phyloP scores from a whole-genome alignment of 306 rosid species.

The Lablab purpureus region DNA sequence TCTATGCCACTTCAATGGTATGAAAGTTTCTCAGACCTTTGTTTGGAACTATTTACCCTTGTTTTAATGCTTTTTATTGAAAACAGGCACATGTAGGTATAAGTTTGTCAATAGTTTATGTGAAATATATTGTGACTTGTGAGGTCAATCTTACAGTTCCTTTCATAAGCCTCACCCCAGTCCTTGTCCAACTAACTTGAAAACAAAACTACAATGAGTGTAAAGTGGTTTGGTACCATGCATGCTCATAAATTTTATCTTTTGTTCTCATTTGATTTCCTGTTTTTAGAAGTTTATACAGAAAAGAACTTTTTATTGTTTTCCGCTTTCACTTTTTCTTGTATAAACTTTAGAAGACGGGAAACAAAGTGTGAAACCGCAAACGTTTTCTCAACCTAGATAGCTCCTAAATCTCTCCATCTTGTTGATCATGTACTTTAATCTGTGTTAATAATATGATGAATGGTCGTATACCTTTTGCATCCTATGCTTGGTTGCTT shows the following conservation, averaged over 20 bases:
- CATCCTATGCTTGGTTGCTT: constrained; percentile 9
- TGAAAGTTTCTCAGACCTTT: constrained; percentile 35
- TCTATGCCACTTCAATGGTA: constrained; percentile 92
- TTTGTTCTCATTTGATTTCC: background rate
- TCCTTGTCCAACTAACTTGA: constrained; percentile 9
- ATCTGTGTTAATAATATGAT: background rate
- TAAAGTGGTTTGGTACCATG: background rate
- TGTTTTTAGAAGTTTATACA: background rate
- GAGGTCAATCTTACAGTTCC: constrained; percentile 3
- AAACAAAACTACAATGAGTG: background rate
- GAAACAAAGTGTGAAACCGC: background rate
- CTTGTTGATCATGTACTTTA: background rate
- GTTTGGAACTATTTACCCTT: background rate
- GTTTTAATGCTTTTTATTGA: constrained; percentile 25
- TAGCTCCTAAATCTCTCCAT: background rate
- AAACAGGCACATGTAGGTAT: background rate
- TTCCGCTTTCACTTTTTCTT: background rate
- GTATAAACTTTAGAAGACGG: background rate
- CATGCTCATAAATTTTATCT: too few species aligned
- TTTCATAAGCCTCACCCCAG: background rate
- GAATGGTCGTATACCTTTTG: constrained; percentile 3
- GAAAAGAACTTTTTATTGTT: background rate
- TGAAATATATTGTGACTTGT: constrained; percentile 12
- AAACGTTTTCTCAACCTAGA: background rate
- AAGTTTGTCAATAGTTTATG: background rate